Base-by-base conservation (phyloP, 805 yeast genomes). In the Brettanomyces bruxellensis region DNA sequence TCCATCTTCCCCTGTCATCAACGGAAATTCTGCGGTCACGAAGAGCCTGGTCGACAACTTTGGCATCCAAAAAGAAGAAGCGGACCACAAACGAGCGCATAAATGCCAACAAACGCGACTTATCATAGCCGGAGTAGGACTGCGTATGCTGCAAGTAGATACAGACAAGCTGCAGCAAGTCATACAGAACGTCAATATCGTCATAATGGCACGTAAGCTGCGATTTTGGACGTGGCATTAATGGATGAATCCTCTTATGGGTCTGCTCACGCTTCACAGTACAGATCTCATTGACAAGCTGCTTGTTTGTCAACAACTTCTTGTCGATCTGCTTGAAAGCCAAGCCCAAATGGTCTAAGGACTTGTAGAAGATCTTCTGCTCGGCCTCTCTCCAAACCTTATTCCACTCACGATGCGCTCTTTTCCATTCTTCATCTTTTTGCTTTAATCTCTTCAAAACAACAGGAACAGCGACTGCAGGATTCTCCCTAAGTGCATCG, bases 381-480 rank as follows among this genome's bases (percentile, higher is more conserved):
- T 93, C 99, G 67, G 95, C 81, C 66, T 91, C 98, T 60, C 99
- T 81, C 99, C 99, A 93, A 12, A 89, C 95, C 62, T 91, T 91
- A 67, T 91, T 91, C 98, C 99, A 93, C 63, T 93, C 98, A 57
- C 98, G 79, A 58, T 91, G 99, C 2, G 96, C 90, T 51, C 96
- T 79, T 65, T 88, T 86, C 99, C 99, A 93, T 66, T 93, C 99
- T 66, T 93, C 98, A 62, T 93, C 98, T 66, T 93, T 93, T 66
- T 93, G 98, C 66, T 93, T 93, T 61, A 93, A 76, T 59, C 99
- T 79, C 55, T 83, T 86, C 64, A 93, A 71, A 12, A 93, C 95
- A 48, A 93, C 81, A 1, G 99, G 98, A 34, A 93, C 93, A 0
- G 99, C 95, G 45, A 90, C 80, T 2, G 93, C 89, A 2, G 99